Evolutionary conservation across 441 rosid genomes (phyloP).

Genomic region (Pelargonium australe): DNA sequence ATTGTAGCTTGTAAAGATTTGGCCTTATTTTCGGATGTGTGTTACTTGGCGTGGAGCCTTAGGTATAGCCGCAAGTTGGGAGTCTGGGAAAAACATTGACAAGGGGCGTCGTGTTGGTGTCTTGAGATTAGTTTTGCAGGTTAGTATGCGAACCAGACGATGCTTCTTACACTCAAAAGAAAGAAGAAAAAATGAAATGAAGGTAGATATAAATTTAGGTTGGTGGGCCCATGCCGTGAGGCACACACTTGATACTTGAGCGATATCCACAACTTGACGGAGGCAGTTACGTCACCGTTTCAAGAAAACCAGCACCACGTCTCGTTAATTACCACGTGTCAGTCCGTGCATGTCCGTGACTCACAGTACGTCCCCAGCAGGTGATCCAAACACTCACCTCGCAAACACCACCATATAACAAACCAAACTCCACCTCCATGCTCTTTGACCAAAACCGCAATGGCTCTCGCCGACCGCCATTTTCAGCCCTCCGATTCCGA

Average conservation of each 20-base stretch:
- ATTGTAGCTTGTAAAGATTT: no score
- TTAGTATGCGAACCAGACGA: no score
- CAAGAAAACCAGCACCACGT: background rate
- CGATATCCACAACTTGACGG: slow-evolving; percentile 6
- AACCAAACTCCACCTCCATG: background rate
- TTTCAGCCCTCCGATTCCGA: background rate
- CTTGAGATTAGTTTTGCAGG: no score
- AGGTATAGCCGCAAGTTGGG: no score
- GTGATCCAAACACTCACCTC: background rate
- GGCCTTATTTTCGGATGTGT: no score
- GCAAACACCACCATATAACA: background rate
- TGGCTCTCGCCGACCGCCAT: background rate
- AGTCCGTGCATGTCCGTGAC: background rate
- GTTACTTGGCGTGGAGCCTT: no score
- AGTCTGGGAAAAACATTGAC: no score
- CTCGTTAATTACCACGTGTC: background rate
- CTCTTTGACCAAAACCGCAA: background rate
- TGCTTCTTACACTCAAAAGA: no score
- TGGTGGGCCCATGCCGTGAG: background rate
- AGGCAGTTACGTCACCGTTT: slow-evolving; percentile 14
- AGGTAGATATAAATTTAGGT: no score
- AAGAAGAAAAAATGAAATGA: no score
- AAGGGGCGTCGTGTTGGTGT: no score
- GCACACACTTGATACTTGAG: background rate
- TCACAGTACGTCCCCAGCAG: background rate